These are phyloP conservation scores for Paragyromitra xinjiangensis DNA, from an alignment of 495 filamentous ascomycete genomes.

Conservation along the genomic window DNA sequence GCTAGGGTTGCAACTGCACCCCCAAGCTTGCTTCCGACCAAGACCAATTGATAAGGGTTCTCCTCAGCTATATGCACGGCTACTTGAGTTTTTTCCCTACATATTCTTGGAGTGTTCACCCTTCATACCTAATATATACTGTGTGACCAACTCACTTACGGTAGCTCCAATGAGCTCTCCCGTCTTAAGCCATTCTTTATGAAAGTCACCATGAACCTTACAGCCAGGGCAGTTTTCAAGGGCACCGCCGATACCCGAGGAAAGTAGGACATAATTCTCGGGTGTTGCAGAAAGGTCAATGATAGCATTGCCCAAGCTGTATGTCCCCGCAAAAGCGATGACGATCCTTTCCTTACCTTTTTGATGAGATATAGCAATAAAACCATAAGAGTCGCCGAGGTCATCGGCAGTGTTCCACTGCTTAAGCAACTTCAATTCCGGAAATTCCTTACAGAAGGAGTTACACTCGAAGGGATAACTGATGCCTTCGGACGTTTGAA, in stretches of 20 bases:
- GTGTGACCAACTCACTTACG: slow-evolving; percentile 26
- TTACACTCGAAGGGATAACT: slow-evolving; percentile 41
- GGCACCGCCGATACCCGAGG: slow-evolving; percentile 12
- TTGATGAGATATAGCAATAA: slow-evolving; percentile 42
- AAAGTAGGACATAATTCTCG: slow-evolving; percentile 33
- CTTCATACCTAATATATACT: slow-evolving; percentile 40
- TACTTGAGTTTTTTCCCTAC: slow-evolving; percentile 20
- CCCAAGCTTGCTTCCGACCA: slow-evolving; percentile 35
- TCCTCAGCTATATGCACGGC: slow-evolving; percentile 16
- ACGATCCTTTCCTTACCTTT: slow-evolving; percentile 37
- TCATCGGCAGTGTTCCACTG: slow-evolving; percentile 39
- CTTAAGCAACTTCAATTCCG: slow-evolving; percentile 27
- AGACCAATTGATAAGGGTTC: slow-evolving; percentile 26
- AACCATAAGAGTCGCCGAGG: slow-evolving; percentile 41
- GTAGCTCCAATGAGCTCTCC: slow-evolving; percentile 20
- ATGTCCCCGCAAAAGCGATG: slow-evolving; percentile 36
- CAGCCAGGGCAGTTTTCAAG: slow-evolving; percentile 20
- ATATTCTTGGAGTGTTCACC: not conserved
- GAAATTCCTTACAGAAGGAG: slow-evolving; percentile 46
- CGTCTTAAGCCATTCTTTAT: slow-evolving; percentile 33
- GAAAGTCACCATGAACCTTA: slow-evolving; percentile 34
- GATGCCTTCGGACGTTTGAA: slow-evolving; percentile 40
- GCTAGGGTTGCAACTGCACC: slow-evolving; percentile 41
- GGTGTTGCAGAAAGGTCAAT: slow-evolving; percentile 26
- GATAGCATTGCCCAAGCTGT: slow-evolving; percentile 18